Conservation (phyloP, 768 basidiomycete species). For the Exidia glandulosa region DNA sequence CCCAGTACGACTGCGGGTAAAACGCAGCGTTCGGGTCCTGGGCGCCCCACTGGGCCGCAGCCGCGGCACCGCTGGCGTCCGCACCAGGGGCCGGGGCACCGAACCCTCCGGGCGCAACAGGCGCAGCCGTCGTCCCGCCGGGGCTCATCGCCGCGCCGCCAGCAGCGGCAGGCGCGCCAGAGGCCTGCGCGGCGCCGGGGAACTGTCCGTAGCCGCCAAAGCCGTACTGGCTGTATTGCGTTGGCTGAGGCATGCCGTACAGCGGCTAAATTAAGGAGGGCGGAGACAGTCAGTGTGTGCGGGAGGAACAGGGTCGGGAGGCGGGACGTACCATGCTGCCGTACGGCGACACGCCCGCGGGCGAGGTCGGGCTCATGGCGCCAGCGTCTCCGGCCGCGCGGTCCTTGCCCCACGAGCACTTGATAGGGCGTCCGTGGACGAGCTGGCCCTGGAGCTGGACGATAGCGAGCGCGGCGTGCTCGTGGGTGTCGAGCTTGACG, state of each 20-base stretch:
- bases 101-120: constrained; percentile 31
- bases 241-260: constrained; percentile 84
- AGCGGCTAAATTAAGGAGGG: constrained; percentile 53
- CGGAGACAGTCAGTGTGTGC: too few species aligned
- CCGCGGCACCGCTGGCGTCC: constrained; percentile 35
- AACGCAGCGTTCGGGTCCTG: constrained; percentile 52
- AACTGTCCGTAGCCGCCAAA: constrained; percentile 51
- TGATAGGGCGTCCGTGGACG: constrained; percentile 95
- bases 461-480: constrained; percentile 97
- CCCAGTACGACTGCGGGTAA: constrained; percentile 12
- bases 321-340: constrained; percentile 69
- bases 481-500: constrained; percentile 96
- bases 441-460: constrained; percentile 94
- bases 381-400: constrained; percentile 52
- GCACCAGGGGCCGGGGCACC: constrained; percentile 45
- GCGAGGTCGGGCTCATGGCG: constrained; percentile 52
- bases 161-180: constrained; percentile 41
- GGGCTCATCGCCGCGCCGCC: not conserved
- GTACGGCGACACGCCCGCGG: constrained; percentile 42
- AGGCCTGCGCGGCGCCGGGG: constrained; percentile 30
- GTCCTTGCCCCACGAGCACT: constrained; percentile 99
- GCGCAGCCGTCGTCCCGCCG: constrained; percentile 4
- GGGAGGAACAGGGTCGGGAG: not conserved
- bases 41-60: constrained; percentile 60
- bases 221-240: constrained; percentile 59